phyloP scores from a whole-genome alignment of 2,329 filamentous ascomycete species.

The Lasiodiplodia sp. region DNA sequence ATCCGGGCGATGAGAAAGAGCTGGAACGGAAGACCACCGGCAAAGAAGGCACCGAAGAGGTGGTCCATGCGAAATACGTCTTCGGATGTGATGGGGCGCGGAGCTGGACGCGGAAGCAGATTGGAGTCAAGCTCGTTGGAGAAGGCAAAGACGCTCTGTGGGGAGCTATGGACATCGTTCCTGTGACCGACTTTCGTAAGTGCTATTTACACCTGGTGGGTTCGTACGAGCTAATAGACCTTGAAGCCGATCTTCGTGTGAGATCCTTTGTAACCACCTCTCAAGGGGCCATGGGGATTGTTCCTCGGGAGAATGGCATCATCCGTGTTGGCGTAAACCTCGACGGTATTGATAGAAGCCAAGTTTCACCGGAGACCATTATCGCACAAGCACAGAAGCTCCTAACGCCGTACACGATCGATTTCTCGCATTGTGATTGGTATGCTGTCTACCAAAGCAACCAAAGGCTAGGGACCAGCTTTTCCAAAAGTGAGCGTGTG shows the following conservation, averaged over 20 bases:
- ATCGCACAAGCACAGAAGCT: conserved; percentile 69
- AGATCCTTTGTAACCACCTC: conserved; percentile 66
- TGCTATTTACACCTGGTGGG: not conserved
- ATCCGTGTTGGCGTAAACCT: conserved; percentile 72
- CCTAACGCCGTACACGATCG: conserved; percentile 66
- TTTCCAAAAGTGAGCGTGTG: conserved; percentile 63
- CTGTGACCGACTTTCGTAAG: not conserved
- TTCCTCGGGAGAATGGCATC: conserved; percentile 69
- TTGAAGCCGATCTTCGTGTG: conserved; percentile 60
- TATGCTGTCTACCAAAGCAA: conserved; percentile 55
- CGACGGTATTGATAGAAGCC: conserved; percentile 62
- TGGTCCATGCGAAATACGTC: not conserved
- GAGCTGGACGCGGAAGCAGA: not conserved
- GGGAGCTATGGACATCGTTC: not conserved
- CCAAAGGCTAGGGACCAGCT: conserved; percentile 67
- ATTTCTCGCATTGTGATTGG: not conserved
- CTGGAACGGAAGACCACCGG: not conserved
- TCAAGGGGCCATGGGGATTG: conserved; percentile 67
- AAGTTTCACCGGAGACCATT: conserved; percentile 69
- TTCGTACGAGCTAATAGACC: not conserved
- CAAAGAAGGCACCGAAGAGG: not conserved
- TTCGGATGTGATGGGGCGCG: not conserved
- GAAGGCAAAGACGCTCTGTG: not conserved
- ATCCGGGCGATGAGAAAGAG: not conserved
- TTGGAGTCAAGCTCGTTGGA: not conserved